These are phyloP conservation scores for Uronychia setigera DNA, from an alignment of 73 alveolate genomes.

Conservation along the genomic window DNA sequence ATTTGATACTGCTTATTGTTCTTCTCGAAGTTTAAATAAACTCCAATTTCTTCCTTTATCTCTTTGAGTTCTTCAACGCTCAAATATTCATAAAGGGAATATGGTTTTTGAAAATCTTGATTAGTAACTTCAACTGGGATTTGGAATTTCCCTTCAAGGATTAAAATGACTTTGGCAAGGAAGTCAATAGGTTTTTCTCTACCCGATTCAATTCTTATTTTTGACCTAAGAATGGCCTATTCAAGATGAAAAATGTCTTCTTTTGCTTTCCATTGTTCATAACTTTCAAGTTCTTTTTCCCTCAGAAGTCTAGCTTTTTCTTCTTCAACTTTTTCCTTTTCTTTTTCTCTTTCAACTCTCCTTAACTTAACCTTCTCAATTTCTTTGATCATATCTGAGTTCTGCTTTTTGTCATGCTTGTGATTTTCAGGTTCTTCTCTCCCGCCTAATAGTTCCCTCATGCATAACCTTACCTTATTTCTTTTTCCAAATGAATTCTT, in stretches of 20 bases:
- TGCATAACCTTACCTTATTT: conserved; percentile 8
- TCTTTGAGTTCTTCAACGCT: conserved; percentile 53
- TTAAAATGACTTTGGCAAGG: conserved; percentile 65
- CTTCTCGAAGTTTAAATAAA: conserved; percentile 61
- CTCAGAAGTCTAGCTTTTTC: conserved; percentile 1
- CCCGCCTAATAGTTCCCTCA: too few relatives aligned
- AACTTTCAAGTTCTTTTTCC: conserved; percentile 4
- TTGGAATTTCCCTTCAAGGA: conserved; percentile 47
- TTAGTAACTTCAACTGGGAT: conserved; percentile 57
- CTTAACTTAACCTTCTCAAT: background rate
- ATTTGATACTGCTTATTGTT: conserved; percentile 44
- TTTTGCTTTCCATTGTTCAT: conserved; percentile 56
- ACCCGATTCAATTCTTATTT: conserved; percentile 72
- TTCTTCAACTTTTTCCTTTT: background rate
- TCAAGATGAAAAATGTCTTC: conserved; percentile 76
- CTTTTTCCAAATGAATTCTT: conserved; percentile 4
- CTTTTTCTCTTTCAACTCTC: background rate
- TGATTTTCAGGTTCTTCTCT: too few relatives aligned
- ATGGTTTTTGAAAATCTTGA: conserved; percentile 64
- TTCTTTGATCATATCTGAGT: background rate
- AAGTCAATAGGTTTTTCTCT: conserved; percentile 79
- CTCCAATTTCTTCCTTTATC: conserved; percentile 50
- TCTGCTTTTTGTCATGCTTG: background rate
- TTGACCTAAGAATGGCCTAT: conserved; percentile 72
- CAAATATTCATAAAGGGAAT: conserved; percentile 59